Base-by-base conservation (phyloP, 2,329 filamentous ascomycete species). In the Exophiala sp. region DNA sequence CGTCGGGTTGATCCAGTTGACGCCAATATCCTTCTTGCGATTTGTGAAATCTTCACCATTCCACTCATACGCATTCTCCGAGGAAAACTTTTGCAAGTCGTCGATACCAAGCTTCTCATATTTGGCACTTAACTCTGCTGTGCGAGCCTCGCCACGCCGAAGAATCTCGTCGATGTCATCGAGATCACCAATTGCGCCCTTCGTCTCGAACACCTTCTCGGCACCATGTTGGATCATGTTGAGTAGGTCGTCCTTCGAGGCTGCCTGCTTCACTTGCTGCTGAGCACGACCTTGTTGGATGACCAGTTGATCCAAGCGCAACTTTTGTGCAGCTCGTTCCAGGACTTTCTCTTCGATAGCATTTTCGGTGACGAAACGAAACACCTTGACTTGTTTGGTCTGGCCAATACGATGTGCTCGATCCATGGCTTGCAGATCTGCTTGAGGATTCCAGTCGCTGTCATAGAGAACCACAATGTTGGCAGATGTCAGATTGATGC, bases 191-290 rank as follows among this genome's bases (percentile, higher is more conserved):
- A 81, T 81, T 2, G 81, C 78, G 20, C 85, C 85, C 67, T 89
- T 88, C 41, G 78, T 82, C 62, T 87, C 81, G 74, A 99, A 97
- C 0, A 99, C 88, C 62, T 89, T 90, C 69, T 95, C 90, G n/a
- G 95, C 94, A 57, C 94, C 94, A 66, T 99, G 94, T 70, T 99
- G 94, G 66, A 99, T 99, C 94, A 99, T 99, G 59, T 84, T 94
- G 41, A 99, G 77, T 39, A 99, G 81, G 66, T 99, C 94, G 59
- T 97, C 94, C 73, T 99, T 99, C 58, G 91, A 95, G 0, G 91
- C 90, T 6, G 91, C 90, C 45, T 89, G 88, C 77, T 96, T 96
- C 16, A 86, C 87, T 50, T 91, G 90, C 60, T 87, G 88, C 70
- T 97, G 94, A 45, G 92, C 87, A 59, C 94, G 89, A 14, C 94